Base-by-base conservation (phyloP, 306 rosid genomes). In the Mucuna pruriens region DNA sequence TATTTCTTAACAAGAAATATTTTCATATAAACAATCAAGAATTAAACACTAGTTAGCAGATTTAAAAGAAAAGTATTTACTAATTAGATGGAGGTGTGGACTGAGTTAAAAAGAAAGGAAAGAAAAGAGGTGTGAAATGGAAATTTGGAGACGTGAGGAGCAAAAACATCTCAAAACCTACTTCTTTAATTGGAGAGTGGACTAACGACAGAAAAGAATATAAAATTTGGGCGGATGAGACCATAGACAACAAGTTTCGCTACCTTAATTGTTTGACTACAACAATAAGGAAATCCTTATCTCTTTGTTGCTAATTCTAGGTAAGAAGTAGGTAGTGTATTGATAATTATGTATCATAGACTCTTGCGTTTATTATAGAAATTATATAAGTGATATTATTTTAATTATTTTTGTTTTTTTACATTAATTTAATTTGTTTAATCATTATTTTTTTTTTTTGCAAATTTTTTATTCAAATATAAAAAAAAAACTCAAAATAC, bases 241-340 rank as follows among this genome's bases (percentile, higher is more conserved):
- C 40, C 10, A 26, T 83, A 71, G 39, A 57, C 66, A 0, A 71
- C 5, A 33, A 8, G 65, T 69, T 78, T 54, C 0, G 10, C 13
- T n/a, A n/a, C n/a, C n/a, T 38, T 62, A 15, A 31, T 62, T 49
- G 40, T 77, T 83, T 77, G 71, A 72, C 83, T 11, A 4, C 33
- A 23, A 16, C 39, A 49, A 46, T 26, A 20, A 4, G 25, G 34
- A 36, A 40, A 64, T 78, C 66, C 80, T 78, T 84, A 65, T 84
- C 80, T 36, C 26, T 33, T 57, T 46, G 36, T 34, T 45, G 17
- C 38, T 19, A 55, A 74, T 67, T 36, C 6, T 57, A 57, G 77
- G 66, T 65, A 72, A 17, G 80, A 73, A 78, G 76, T 64, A 42
- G 80, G 72, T 79, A 34, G 6, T 25, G 22, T 12, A 0, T 22